phyloP scores from a whole-genome alignment of 139 green algal species.

The Nannochloris sp. region DNA sequence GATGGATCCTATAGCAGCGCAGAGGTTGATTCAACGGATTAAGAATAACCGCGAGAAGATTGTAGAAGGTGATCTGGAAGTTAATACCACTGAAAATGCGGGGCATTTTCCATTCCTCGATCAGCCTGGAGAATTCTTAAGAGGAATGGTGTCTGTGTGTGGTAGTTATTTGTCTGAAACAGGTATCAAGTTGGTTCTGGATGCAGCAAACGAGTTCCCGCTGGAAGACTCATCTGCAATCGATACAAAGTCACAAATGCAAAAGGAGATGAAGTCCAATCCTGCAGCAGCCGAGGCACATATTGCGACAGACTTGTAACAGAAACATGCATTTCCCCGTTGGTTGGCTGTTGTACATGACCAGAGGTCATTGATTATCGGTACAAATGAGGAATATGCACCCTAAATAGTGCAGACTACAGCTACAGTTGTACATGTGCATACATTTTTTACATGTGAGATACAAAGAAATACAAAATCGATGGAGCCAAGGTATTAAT shows the following conservation, averaged over 20 bases:
- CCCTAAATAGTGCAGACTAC: too few relatives aligned
- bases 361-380: too few relatives aligned
- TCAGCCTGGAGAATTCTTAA: slow-evolving; percentile 36
- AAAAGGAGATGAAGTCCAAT: slow-evolving; percentile 13
- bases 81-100: slow-evolving; percentile 15
- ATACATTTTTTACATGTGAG: too few relatives aligned
- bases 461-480: too few relatives aligned
- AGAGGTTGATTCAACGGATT: not conserved
- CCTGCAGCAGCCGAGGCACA: slow-evolving; percentile 19
- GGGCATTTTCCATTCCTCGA: slow-evolving; percentile 73
- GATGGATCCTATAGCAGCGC: slow-evolving; percentile 44
- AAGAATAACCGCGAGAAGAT: not conserved
- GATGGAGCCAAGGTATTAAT: too few relatives aligned
- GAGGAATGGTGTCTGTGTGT: slow-evolving; percentile 14
- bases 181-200: slow-evolving; percentile 2
- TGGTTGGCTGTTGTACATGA: too few relatives aligned
- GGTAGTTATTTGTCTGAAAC: slow-evolving; percentile 14
- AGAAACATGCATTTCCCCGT: too few relatives aligned
- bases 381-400: too few relatives aligned
- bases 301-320: slow-evolving; percentile 21
- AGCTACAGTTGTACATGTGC: too few relatives aligned
- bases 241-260: slow-evolving; percentile 9
- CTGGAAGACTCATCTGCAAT: not conserved
- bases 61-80: slow-evolving; percentile 18
- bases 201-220: slow-evolving; percentile 2